Percentiles rank a stretch among this genome's conserved stretches.
Evolutionary conservation across 495 filamentous ascomycete species (phyloP).

Genomic region (Xylaria curta): DNA sequence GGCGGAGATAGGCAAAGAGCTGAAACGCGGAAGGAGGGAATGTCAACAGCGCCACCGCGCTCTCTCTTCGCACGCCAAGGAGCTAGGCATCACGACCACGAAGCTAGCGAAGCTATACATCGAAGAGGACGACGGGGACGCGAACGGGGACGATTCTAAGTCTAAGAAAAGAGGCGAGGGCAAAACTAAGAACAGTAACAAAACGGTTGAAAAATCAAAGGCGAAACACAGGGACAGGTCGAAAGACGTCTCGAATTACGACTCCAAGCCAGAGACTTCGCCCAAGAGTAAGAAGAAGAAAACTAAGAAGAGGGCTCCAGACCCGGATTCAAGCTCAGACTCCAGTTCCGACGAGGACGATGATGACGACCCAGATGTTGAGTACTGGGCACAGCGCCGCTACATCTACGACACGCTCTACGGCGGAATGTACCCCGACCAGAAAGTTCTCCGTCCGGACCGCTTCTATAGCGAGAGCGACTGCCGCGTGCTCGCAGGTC

Average conservation of each 20-base stretch:
- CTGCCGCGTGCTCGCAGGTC: conserved; percentile 38
- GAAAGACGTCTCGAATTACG: background rate
- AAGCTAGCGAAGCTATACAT: conserved; percentile 25
- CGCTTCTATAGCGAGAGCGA: conserved; percentile 35
- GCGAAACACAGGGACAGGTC: background rate
- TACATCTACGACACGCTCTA: conserved; percentile 22
- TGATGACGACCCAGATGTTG: background rate
- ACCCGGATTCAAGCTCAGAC: background rate
- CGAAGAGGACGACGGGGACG: conserved; percentile 9
- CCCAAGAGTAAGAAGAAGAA: conserved; percentile 17
- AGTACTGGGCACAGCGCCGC: conserved; percentile 16
- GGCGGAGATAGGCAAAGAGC: conserved; percentile 30
- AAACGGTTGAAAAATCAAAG: background rate
- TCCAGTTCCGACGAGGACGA: background rate
- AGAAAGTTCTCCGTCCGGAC: conserved; percentile 33
- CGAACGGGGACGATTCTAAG: background rate
- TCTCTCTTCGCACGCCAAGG: conserved; percentile 16
- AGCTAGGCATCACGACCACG: conserved; percentile 15
- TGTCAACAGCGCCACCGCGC: conserved; percentile 31
- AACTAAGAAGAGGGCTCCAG: background rate
- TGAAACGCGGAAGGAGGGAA: conserved; percentile 27
- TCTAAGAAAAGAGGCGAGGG: background rate
- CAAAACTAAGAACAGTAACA: background rate
- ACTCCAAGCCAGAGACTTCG: background rate
- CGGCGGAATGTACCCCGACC: conserved; percentile 7